These are phyloP conservation scores for Neofusicoccum parvum DNA, from an alignment of 2,329 filamentous ascomycete genomes.

Conservation along the genomic window DNA sequence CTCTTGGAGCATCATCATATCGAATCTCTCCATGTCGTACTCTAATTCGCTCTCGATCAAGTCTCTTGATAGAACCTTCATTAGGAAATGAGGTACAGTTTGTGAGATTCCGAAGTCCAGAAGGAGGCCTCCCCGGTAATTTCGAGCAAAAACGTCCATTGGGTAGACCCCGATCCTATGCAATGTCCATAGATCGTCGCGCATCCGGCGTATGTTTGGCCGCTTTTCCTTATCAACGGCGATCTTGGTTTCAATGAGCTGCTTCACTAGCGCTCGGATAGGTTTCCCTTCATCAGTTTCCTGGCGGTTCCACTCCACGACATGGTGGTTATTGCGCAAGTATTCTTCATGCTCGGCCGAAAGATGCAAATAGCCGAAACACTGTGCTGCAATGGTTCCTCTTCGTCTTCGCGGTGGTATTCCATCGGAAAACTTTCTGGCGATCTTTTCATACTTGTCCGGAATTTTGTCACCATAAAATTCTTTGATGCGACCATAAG, in stretches of 20 bases:
- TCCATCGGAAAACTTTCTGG: background rate
- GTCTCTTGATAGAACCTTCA: background rate
- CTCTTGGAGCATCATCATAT: background rate
- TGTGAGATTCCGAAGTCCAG: background rate
- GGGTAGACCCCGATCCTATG: background rate
- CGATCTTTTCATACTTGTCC: background rate
- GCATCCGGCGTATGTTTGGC: background rate
- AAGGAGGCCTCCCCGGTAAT: background rate
- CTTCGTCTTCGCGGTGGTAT: background rate
- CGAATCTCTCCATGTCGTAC: background rate
- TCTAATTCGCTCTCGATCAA: background rate
- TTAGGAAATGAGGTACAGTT: background rate
- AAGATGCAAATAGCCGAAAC: background rate
- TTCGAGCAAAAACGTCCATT: background rate
- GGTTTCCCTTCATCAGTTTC: background rate
- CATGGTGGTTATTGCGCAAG: background rate
- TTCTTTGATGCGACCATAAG: constrained; percentile 16
- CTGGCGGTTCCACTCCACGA: background rate
- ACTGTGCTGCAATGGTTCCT: background rate
- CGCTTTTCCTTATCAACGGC: background rate
- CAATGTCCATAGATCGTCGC: background rate
- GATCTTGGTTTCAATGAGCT: background rate
- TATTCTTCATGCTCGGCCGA: background rate
- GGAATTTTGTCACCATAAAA: background rate
- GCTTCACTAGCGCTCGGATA: constrained; percentile 1